Percentiles rank a stretch among this genome's conserved stretches.
These are phyloP conservation scores for Exidia glandulosa DNA, from an alignment of 768 basidiomycete species.

Conservation along the genomic window DNA sequence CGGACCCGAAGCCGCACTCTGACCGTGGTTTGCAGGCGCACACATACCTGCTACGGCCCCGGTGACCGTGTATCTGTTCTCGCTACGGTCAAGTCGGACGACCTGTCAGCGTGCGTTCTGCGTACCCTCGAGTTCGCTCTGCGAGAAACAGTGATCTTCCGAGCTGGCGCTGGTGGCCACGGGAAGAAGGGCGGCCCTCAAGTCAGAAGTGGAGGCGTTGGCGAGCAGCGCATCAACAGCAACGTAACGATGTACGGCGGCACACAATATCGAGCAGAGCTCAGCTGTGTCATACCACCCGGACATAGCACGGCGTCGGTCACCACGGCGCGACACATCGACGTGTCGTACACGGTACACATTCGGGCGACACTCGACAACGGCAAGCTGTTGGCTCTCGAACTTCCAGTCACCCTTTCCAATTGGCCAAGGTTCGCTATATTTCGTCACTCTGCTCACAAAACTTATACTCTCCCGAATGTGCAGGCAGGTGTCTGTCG, in stretches of 20 bases:
- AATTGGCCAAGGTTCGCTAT: conserved; percentile 70
- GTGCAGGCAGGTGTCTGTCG: conserved; percentile 52
- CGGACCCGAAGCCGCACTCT: neutral
- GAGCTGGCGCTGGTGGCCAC: conserved; percentile 42
- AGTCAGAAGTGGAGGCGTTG: conserved; percentile 40
- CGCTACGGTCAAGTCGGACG: conserved; percentile 64
- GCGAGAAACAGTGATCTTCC: conserved; percentile 66
- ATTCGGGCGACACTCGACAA: conserved; percentile 72
- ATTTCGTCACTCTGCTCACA: neutral
- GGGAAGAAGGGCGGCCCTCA: conserved; percentile 48
- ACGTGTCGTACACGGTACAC: conserved; percentile 67
- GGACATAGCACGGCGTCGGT: conserved; percentile 74
- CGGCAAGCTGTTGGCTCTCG: conserved; percentile 52
- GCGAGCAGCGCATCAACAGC: conserved; percentile 61
- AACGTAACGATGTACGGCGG: conserved; percentile 68
- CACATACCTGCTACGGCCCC: conserved; percentile 73
- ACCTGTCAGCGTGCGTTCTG: conserved; percentile 54
- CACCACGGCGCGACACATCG: conserved; percentile 73
- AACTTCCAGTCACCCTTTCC: conserved; percentile 69
- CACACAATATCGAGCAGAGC: conserved; percentile 58
- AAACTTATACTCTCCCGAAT: neutral
- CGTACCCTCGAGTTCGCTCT: conserved; percentile 78
- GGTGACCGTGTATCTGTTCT: conserved; percentile 67
- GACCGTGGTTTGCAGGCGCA: conserved; percentile 24
- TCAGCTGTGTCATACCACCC: conserved; percentile 55